Conservation (phyloP, 768 basidiomycete genomes). For the Podaxis sp. region DNA sequence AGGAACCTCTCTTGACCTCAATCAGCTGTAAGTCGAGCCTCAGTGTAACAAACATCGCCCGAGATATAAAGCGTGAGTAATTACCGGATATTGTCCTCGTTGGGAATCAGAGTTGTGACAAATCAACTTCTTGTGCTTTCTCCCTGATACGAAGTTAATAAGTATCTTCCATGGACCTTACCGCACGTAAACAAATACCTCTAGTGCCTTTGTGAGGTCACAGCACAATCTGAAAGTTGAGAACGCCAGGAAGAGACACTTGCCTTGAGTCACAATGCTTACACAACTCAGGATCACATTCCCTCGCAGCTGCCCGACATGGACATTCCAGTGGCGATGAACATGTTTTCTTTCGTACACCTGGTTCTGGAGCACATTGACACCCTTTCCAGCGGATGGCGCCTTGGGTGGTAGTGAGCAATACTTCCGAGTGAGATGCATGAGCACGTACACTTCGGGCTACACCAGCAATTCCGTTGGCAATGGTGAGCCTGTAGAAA, state of each 20-base stretch:
- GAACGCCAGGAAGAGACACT: constrained; percentile 16
- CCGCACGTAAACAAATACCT: constrained; percentile 17
- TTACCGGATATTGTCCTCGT: constrained; percentile 50
- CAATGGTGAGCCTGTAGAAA: constrained; percentile 52
- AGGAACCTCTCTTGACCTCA: constrained; percentile 11
- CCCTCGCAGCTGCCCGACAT: constrained; percentile 49
- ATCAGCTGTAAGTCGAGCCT: neutral
- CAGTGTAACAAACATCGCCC: neutral
- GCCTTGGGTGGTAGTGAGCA: constrained; percentile 36
- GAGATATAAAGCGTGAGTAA: neutral
- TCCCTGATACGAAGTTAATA: constrained; percentile 33
- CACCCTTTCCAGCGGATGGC: constrained; percentile 58
- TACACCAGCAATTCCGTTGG: constrained; percentile 54
- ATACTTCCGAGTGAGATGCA: neutral
- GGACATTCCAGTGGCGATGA: constrained; percentile 43
- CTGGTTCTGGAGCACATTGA: constrained; percentile 32
- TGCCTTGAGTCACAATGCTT: constrained; percentile 48
- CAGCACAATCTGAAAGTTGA: neutral
- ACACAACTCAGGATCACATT: constrained; percentile 74
- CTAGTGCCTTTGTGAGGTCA: constrained; percentile 17
- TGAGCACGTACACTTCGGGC: constrained; percentile 44
- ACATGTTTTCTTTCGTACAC: constrained; percentile 16
- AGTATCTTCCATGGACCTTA: neutral
- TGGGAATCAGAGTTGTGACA: constrained; percentile 42
- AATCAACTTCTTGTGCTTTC: constrained; percentile 50